A percentile compares a stretch with the other conserved stretches of the same genome.
phyloP scores from a whole-genome alignment of 495 filamentous ascomycete species.

The Immersiella caudata region DNA sequence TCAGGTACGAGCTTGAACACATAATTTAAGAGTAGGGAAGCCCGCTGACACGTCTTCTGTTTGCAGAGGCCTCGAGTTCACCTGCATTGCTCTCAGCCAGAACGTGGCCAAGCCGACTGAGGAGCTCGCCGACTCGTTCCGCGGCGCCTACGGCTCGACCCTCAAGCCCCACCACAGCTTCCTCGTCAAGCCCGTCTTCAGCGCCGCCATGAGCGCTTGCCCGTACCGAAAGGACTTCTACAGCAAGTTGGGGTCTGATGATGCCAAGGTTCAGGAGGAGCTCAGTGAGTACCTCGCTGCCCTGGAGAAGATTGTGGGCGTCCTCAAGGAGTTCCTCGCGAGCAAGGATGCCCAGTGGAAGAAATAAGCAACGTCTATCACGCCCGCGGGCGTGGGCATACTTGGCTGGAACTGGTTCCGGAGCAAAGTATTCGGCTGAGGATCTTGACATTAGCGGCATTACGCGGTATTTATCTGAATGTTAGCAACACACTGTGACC shows the following conservation, averaged over 20 bases:
- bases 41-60: not conserved
- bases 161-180: constrained; percentile 91
- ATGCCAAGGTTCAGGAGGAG: constrained; percentile 60
- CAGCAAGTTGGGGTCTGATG: constrained; percentile 72
- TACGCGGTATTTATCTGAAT: not conserved
- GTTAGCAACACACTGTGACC: not conserved
- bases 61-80: constrained; percentile 87
- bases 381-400: not conserved
- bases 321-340: constrained; percentile 73
- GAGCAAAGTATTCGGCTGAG: constrained; percentile 1
- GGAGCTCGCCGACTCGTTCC: constrained; percentile 87
- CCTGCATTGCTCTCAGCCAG: constrained; percentile 74
- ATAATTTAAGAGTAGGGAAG: not conserved
- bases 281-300: constrained; percentile 71
- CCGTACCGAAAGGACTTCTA: constrained; percentile 94
- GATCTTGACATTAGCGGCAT: not conserved
- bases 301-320: constrained; percentile 71
- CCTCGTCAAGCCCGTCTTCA: constrained; percentile 85
- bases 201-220: constrained; percentile 85
- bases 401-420: not conserved
- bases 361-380: constrained; percentile 26
- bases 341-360: constrained; percentile 74
- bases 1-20: constrained; percentile 62
- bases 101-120: constrained; percentile 67
- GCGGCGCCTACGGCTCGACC: constrained; percentile 75